These are phyloP conservation scores for Globisporangium lucens DNA, from an alignment of 352 stramenopile species.

Conservation along the genomic window DNA sequence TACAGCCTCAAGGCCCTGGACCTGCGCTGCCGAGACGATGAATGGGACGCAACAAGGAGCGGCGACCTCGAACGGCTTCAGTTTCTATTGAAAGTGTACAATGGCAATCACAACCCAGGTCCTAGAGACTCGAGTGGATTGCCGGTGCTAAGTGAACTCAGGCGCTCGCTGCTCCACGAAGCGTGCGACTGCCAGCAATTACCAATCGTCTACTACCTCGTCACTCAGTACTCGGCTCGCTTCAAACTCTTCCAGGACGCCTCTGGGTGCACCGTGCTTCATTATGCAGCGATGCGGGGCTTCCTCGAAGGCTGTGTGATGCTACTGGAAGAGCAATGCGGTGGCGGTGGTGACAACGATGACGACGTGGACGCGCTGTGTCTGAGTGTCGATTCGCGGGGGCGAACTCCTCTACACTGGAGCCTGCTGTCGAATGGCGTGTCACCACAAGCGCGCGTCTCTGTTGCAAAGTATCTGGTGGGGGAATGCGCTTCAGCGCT, in stretches of 20 bases:
- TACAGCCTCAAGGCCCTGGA: constrained; percentile 23
- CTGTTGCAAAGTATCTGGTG: constrained; percentile 30
- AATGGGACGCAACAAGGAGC: constrained; percentile 42
- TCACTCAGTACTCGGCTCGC: constrained; percentile 10
- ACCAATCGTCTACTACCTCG: constrained; percentile 26
- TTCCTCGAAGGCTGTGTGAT: constrained; percentile 43
- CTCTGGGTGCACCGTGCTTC: constrained; percentile 41
- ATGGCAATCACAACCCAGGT: not conserved
- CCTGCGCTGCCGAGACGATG: constrained; percentile 37
- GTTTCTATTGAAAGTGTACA: constrained; percentile 31
- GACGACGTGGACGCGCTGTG: constrained; percentile 24
- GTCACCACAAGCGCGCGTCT: not conserved
- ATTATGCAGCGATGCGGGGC: constrained; percentile 42
- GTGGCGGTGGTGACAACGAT: constrained; percentile 1
- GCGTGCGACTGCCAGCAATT: constrained; percentile 35
- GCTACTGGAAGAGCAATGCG: constrained; percentile 25
- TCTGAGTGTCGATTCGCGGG: constrained; percentile 32
- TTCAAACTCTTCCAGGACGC: constrained; percentile 23
- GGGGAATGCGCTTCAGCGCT: constrained; percentile 27
- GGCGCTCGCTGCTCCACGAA: constrained; percentile 55
- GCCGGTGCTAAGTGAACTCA: constrained; percentile 24
- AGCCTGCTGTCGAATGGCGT: constrained; percentile 21
- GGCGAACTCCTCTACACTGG: constrained; percentile 55
- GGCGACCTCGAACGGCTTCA: constrained; percentile 41
- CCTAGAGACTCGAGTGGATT: not conserved